Base-by-base conservation (phyloP, 805 yeast species). In the Saccharomycopsis sp. region DNA sequence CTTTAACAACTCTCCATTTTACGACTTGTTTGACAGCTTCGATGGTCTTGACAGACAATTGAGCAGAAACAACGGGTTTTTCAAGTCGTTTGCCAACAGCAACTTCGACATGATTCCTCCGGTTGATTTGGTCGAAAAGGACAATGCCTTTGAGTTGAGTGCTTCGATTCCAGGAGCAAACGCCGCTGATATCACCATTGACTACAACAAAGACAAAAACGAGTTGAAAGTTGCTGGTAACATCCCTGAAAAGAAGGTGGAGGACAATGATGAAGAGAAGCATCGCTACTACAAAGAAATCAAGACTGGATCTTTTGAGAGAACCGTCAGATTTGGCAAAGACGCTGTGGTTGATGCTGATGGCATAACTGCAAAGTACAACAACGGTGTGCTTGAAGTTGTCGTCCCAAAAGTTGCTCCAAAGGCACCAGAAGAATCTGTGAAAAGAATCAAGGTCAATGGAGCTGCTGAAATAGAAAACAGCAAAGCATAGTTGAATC, bases 161-260 rank as follows among this genome's bases (percentile, higher is more conserved):
- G 56, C 62, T 5, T 56, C 67, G 2, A 48, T 63, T 37, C 62
- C 67, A 9, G 67, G 67, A 16, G 65, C 63, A 18, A 13, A 41
- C 4, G 36, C 55, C 6, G 54, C 53, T 41, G 58, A 60, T 16
- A 48, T 58, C 46, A 51, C 54, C 4, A 55, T 61, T 42, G 65
- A 61, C 45, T 63, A 52, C 49, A 57, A 63, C 52, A 55, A 59
- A 44, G 56, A 58, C 30, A 53, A 57, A 10, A 58, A 59, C 38
- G 60, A 58, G 44, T 48, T 64, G 42, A 48, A 51, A 12, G 46
- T 64, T 39, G 52, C 61, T 42, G 68, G 68, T 32, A 42, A 29
- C 2, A 30, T 40, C 25, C 36, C 30, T 34, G 37, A 44, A 33
- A 7, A 7, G 6, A 16, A 19, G 13, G 36, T 34, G 5, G 46